Conservation (phyloP, 2,329 filamentous ascomycete genomes). For the Hymenoscyphus occultus region DNA sequence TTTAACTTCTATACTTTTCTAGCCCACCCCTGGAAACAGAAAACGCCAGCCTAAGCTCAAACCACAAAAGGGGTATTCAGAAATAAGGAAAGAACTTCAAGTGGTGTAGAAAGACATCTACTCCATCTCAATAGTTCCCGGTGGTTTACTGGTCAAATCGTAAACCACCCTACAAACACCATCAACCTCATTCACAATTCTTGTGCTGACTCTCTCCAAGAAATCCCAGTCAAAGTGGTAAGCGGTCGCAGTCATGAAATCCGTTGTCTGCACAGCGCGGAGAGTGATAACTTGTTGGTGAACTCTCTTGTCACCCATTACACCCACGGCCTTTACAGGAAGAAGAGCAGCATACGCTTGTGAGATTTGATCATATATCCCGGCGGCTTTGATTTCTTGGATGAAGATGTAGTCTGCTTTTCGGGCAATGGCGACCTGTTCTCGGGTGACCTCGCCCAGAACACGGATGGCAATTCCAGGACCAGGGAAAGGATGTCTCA, state of each 20-base stretch:
- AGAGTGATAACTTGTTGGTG: slow-evolving; percentile 61
- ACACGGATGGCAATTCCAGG: slow-evolving; percentile 68
- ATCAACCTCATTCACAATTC: slow-evolving; percentile 66
- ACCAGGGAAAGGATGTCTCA: slow-evolving; percentile 75
- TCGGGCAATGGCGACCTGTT: slow-evolving; percentile 75
- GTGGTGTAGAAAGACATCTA: slow-evolving; percentile 39
- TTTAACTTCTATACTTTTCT: neutral
- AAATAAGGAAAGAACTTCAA: neutral
- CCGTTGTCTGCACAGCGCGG: slow-evolving; percentile 56
- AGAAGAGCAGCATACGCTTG: slow-evolving; percentile 70
- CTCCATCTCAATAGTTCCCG: slow-evolving; percentile 68
- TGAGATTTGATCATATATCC: slow-evolving; percentile 68
- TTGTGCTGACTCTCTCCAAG: slow-evolving; percentile 60
- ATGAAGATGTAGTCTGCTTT: slow-evolving; percentile 78
- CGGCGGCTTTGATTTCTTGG: slow-evolving; percentile 67
- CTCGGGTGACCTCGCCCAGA: slow-evolving; percentile 77
- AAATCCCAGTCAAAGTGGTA: slow-evolving; percentile 47
- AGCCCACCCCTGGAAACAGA: neutral
- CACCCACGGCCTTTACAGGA: slow-evolving; percentile 62
- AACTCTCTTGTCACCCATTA: slow-evolving; percentile 66
- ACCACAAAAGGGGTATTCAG: neutral
- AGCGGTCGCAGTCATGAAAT: slow-evolving; percentile 40
- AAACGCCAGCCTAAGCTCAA: slow-evolving; percentile 5
- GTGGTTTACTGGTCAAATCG: slow-evolving; percentile 54
- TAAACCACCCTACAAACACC: slow-evolving; percentile 71